Evolutionary conservation across 148 eudicot genomes (phyloP).

Genomic region (Amaranthus cruentus): DNA sequence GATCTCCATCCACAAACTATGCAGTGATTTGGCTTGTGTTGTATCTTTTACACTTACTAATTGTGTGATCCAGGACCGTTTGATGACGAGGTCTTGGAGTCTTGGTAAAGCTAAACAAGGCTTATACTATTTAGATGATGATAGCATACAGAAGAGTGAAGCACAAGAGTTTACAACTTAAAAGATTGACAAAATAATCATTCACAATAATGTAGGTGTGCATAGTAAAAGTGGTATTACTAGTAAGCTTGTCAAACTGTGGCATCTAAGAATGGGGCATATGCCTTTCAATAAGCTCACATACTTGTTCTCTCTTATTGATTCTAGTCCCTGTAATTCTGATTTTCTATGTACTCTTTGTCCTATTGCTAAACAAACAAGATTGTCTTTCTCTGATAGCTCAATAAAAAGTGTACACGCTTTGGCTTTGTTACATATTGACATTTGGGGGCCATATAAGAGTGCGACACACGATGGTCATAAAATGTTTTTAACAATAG

Average conservation of each 20-base stretch:
- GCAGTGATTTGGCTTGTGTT: not conserved
- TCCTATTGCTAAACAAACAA: not conserved
- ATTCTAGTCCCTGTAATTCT: not conserved
- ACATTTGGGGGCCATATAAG: constrained; percentile 25
- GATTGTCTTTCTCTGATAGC: not conserved
- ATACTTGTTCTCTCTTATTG: not conserved
- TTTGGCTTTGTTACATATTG: not conserved
- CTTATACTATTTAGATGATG: not conserved
- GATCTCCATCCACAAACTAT: not conserved
- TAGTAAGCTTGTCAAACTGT: not conserved
- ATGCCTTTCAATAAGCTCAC: not conserved
- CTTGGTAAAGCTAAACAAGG: not conserved
- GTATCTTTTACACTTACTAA: not conserved
- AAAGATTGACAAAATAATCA: too few relatives aligned
- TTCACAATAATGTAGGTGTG: too few relatives aligned
- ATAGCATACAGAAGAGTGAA: too few relatives aligned
- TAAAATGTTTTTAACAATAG: constrained; percentile 10
- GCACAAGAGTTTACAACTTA: too few relatives aligned
- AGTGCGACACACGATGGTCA: not conserved
- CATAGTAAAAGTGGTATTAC: too few relatives aligned
- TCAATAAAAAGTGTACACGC: not conserved
- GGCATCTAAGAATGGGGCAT: constrained; percentile 2
- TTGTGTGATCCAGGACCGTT: not conserved
- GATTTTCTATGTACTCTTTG: not conserved
- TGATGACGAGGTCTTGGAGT: too few relatives aligned